Conservation (phyloP, 768 basidiomycete species). For the Chalciporus chontae region DNA sequence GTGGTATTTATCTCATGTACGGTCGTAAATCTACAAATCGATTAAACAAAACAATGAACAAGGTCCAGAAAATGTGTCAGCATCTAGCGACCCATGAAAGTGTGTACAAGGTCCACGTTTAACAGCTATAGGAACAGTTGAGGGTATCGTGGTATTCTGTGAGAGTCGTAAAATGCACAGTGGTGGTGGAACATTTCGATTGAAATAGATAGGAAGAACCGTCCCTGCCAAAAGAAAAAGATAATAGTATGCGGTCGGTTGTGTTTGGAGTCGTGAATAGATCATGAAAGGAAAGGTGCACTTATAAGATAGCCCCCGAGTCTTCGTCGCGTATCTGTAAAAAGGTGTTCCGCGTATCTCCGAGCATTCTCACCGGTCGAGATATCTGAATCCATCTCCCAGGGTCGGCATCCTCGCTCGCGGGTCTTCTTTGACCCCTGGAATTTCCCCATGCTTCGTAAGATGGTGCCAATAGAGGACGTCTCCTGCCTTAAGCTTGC, state of each 20-base stretch:
- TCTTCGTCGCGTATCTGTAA: constrained; percentile 10
- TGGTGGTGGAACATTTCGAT: constrained; percentile 23
- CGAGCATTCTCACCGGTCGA: constrained; percentile 27
- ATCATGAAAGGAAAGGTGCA: constrained; percentile 17
- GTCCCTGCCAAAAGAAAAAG: constrained; percentile 18
- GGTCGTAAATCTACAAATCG: constrained; percentile 22
- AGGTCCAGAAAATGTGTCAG: constrained; percentile 20
- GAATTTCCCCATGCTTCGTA: constrained; percentile 65
- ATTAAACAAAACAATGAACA: constrained; percentile 8
- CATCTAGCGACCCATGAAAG: constrained; percentile 9
- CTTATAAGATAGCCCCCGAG: not conserved
- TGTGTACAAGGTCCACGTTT: constrained; percentile 24
- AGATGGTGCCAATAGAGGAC: constrained; percentile 77
- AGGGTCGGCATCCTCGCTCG: constrained; percentile 39
- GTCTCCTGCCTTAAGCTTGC: constrained; percentile 54
- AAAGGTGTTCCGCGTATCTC: constrained; percentile 6
- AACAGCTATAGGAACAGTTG: constrained; percentile 30
- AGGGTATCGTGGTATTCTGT: constrained; percentile 34
- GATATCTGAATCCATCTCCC: constrained; percentile 7
- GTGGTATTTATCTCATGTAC: constrained; percentile 4
- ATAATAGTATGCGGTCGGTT: constrained; percentile 11
- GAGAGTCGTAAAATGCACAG: constrained; percentile 29
- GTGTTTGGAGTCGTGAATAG: constrained; percentile 27
- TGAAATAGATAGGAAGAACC: constrained; percentile 29
- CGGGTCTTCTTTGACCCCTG: constrained; percentile 59